A percentile compares a stretch with the other conserved stretches of the same genome.
These are phyloP conservation scores for Stephanodiscus triporus DNA, from an alignment of 108 stramenopile species.

Conservation along the genomic window DNA sequence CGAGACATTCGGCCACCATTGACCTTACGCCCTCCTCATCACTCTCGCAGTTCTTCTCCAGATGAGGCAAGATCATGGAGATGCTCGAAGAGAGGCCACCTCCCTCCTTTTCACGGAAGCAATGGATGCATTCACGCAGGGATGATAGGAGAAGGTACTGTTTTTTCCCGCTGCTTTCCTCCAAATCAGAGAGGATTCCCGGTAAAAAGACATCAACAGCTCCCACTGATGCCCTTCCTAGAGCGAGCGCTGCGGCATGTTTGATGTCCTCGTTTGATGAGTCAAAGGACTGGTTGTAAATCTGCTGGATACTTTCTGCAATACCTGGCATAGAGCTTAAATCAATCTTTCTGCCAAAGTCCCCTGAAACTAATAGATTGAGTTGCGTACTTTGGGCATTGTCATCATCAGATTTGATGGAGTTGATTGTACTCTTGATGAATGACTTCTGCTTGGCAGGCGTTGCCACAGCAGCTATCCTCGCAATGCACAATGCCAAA, in stretches of 20 bases:
- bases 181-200: slow-evolving; percentile 79
- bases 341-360: slow-evolving; percentile 88
- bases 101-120: slow-evolving; percentile 61
- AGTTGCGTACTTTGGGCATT: slow-evolving; percentile 65
- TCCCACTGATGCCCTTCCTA: slow-evolving; percentile 91
- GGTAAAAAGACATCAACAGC: slow-evolving; percentile 82
- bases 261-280: slow-evolving; percentile 89
- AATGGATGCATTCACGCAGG: slow-evolving; percentile 93
- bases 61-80: slow-evolving; percentile 78
- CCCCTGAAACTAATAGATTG: slow-evolving; percentile 87
- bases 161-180: slow-evolving; percentile 77
- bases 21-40: slow-evolving; percentile 93
- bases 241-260: slow-evolving; percentile 91
- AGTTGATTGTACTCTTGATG: slow-evolving; percentile 55
- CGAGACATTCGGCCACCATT: slow-evolving; percentile 97
- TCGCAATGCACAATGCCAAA: slow-evolving; percentile 80
- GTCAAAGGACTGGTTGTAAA: slow-evolving; percentile 82
- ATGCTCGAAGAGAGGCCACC: slow-evolving; percentile 63
- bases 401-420: slow-evolving; percentile 42
- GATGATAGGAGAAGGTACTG: slow-evolving; percentile 94
- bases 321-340: slow-evolving; percentile 55
- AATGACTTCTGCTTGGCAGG: slow-evolving; percentile 52
- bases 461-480: slow-evolving; percentile 61
- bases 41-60: slow-evolving; percentile 74
- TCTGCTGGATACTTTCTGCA: slow-evolving; percentile 55